phyloP scores from a whole-genome alignment of 1,284 basidiomycete genomes.

The Chalciporus sp. region DNA sequence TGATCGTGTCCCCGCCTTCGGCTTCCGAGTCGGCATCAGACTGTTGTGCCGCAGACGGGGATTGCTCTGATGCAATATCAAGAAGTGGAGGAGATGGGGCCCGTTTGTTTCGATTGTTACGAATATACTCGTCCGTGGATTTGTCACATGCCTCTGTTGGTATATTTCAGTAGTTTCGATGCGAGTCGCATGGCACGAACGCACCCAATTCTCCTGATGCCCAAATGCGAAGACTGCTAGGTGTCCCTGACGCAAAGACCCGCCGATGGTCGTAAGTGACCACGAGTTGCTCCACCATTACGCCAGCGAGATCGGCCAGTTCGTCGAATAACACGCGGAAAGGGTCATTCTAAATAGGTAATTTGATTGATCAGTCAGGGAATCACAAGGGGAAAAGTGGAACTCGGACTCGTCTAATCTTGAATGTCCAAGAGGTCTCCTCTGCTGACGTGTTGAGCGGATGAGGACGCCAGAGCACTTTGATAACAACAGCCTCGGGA shows the following conservation, averaged over 20 bases:
- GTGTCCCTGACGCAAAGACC: slow-evolving; percentile 67
- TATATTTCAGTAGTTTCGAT: slow-evolving; percentile 10
- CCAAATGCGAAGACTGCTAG: slow-evolving; percentile 66
- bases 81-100: slow-evolving; percentile 28
- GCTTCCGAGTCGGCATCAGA: slow-evolving; percentile 44
- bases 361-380: neutral
- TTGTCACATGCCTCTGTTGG: slow-evolving; percentile 64
- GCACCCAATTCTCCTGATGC: slow-evolving; percentile 63
- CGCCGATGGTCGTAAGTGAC: slow-evolving; percentile 60
- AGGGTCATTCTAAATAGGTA: slow-evolving; percentile 51
- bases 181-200: slow-evolving; percentile 21
- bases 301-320: slow-evolving; percentile 57
- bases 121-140: slow-evolving; percentile 61
- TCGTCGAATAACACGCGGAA: slow-evolving; percentile 64
- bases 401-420: slow-evolving; percentile 56
- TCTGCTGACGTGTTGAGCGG: slow-evolving; percentile 48
- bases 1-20: slow-evolving; percentile 56
- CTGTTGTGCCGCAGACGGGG: slow-evolving; percentile 21
- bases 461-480: slow-evolving; percentile 64
- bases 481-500: slow-evolving; percentile 51
- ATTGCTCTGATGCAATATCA: slow-evolving; percentile 11
- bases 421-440: slow-evolving; percentile 49
- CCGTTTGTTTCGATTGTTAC: slow-evolving; percentile 39
- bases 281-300: slow-evolving; percentile 53
- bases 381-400: neutral